phyloP scores from a whole-genome alignment of 305 asterid genomes.

The Solanum hybrid region DNA sequence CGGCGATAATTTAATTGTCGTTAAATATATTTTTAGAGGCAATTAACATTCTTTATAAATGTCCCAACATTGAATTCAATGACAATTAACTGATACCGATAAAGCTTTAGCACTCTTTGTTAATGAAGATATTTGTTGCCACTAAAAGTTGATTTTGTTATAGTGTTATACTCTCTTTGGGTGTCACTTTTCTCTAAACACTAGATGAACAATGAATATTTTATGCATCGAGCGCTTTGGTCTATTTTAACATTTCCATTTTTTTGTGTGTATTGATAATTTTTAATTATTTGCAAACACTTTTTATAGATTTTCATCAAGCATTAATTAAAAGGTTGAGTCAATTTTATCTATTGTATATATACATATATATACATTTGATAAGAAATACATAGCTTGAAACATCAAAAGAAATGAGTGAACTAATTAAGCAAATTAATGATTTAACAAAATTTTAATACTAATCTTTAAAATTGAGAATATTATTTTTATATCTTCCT shows the following conservation, averaged over 20 bases:
- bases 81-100: too few species aligned
- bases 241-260: not conserved
- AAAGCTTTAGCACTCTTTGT: too few species aligned
- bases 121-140: too few species aligned
- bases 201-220: not conserved
- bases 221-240: not conserved
- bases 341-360: not conserved
- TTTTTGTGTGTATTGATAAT: not conserved
- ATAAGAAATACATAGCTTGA: not conserved
- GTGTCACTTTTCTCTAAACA: not conserved
- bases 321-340: not conserved
- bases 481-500: not conserved
- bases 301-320: not conserved
- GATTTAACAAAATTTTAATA: not conserved
- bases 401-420: not conserved
- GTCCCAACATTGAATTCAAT: too few species aligned
- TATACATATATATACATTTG: not conserved
- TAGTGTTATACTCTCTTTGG: not conserved
- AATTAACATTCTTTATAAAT: too few species aligned
- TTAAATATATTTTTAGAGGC: too few species aligned
- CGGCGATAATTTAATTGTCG: rapidly evolving
- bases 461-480: not conserved
- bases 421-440: not conserved
- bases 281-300: not conserved
- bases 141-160: too few species aligned